These are phyloP conservation scores for Cylindricascospora bacillispora DNA, from an alignment of 1,139 yeast species.

Conservation along the genomic window DNA sequence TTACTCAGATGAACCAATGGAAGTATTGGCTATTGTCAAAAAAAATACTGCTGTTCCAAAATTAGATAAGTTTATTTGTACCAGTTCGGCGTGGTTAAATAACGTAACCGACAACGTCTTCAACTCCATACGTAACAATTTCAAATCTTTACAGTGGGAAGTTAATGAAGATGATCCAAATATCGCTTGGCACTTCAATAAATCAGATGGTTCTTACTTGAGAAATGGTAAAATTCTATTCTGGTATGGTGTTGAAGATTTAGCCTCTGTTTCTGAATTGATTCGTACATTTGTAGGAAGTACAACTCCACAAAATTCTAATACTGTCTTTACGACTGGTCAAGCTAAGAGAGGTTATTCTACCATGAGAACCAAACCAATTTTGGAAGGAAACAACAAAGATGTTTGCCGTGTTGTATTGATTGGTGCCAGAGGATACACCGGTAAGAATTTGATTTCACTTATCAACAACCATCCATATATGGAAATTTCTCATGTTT, in stretches of 20 bases:
- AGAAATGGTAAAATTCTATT: slow-evolving; percentile 82
- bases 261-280: slow-evolving; percentile 50
- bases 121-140: slow-evolving; percentile 68
- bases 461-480: slow-evolving; percentile 80
- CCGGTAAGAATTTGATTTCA: slow-evolving; percentile 85
- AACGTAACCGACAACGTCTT: slow-evolving; percentile 93
- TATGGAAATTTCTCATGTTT: slow-evolving; percentile 80
- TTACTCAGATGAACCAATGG: slow-evolving; percentile 92
- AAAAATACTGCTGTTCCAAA: slow-evolving; percentile 40
- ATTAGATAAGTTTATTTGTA: slow-evolving; percentile 76
- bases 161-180: slow-evolving; percentile 86
- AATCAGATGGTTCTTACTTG: slow-evolving; percentile 88
- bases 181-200: slow-evolving; percentile 81
- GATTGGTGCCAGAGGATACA: slow-evolving; percentile 96
- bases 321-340: slow-evolving; percentile 27
- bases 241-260: slow-evolving; percentile 80
- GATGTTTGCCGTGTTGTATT: slow-evolving; percentile 65
- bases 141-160: slow-evolving; percentile 66
- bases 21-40: slow-evolving; percentile 78
- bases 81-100: slow-evolving; percentile 92
- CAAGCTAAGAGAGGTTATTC: slow-evolving; percentile 25
- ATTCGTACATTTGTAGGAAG: slow-evolving; percentile 47
- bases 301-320: slow-evolving; percentile 8
- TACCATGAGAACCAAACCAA: slow-evolving; percentile 44
- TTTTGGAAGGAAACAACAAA: slow-evolving; percentile 54